Evolutionary conservation across 345 rosid genomes (phyloP).

Genomic region (Pugionium dolabratum): DNA sequence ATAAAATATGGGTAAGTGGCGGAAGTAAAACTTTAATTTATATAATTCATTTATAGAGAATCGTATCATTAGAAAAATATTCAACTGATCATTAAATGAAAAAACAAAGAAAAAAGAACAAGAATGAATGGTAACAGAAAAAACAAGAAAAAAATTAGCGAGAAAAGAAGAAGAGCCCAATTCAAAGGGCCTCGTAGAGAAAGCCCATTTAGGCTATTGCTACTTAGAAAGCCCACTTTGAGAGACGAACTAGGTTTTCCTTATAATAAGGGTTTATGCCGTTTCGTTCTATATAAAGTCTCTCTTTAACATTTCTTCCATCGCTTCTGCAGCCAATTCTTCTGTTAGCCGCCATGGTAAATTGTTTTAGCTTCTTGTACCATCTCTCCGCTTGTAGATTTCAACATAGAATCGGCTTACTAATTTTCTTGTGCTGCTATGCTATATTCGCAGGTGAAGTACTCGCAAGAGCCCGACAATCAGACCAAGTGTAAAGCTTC

Average conservation of each 20-base stretch:
- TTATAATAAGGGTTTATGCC: conserved; percentile 26
- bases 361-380: conserved; percentile 9
- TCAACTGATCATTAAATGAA: too few relatives aligned
- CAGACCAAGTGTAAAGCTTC: conserved; percentile 70
- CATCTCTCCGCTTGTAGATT: conserved; percentile 1
- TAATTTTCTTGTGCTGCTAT: not conserved
- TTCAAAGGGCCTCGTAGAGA: not conserved
- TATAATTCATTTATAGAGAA: too few relatives aligned
- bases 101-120: too few relatives aligned
- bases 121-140: too few relatives aligned
- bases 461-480: conserved; percentile 90
- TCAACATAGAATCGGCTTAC: not conserved
- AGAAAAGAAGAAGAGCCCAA: not conserved
- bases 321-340: conserved; percentile 26
- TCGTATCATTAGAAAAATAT: too few relatives aligned
- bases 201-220: not conserved
- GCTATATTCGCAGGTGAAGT: conserved; percentile 70
- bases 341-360: conserved; percentile 37
- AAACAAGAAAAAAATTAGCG: too few relatives aligned
- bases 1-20: too few relatives aligned
- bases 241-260: not conserved
- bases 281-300: conserved; percentile 18
- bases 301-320: not conserved
- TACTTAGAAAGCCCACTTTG: conserved; percentile 1
- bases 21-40: too few relatives aligned